phyloP scores from a whole-genome alignment of 768 basidiomycete species.

The Boletellus sp. region DNA sequence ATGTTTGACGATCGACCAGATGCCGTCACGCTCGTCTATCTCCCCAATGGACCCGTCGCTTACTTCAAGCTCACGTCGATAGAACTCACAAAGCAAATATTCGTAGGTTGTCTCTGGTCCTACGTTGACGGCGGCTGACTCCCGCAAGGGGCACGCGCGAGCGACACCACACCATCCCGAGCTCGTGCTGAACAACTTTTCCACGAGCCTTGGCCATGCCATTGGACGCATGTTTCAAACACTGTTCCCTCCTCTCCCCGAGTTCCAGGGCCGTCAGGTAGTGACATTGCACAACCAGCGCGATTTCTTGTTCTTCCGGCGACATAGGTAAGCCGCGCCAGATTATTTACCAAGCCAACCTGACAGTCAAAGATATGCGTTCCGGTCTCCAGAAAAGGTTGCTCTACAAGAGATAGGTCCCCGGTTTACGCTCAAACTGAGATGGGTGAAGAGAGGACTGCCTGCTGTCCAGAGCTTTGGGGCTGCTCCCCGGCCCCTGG shows the following conservation, averaged over 20 bases:
- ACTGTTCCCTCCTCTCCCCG: conserved; percentile 89
- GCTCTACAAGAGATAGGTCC: conserved; percentile 97
- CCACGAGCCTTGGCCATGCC: conserved; percentile 88
- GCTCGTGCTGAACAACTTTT: conserved; percentile 91
- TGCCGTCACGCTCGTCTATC: conserved; percentile 86
- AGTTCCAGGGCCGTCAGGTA: conserved; percentile 95
- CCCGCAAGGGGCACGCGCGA: conserved; percentile 77
- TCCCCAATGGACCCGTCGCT: conserved; percentile 90
- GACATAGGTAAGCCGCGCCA: conserved; percentile 68
- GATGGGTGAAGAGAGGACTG: conserved; percentile 83
- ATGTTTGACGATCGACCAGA: conserved; percentile 45
- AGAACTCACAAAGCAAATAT: conserved; percentile 81
- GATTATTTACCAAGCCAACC: background rate
- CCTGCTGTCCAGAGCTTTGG: conserved; percentile 75
- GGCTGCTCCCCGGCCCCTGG: conserved; percentile 53
- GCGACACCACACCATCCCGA: conserved; percentile 93
- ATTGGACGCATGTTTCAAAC: conserved; percentile 96
- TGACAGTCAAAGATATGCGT: conserved; percentile 67
- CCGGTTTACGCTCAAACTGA: conserved; percentile 90
- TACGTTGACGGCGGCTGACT: conserved; percentile 4
- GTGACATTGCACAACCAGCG: conserved; percentile 97
- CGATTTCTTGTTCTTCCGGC: conserved; percentile 95
- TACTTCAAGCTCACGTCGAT: conserved; percentile 94
- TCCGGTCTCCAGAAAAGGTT: conserved; percentile 86
- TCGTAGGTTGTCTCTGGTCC: conserved; percentile 45